These are phyloP conservation scores for Saccharomycopsis hybrid DNA, from an alignment of 1,139 yeast species.

Conservation along the genomic window DNA sequence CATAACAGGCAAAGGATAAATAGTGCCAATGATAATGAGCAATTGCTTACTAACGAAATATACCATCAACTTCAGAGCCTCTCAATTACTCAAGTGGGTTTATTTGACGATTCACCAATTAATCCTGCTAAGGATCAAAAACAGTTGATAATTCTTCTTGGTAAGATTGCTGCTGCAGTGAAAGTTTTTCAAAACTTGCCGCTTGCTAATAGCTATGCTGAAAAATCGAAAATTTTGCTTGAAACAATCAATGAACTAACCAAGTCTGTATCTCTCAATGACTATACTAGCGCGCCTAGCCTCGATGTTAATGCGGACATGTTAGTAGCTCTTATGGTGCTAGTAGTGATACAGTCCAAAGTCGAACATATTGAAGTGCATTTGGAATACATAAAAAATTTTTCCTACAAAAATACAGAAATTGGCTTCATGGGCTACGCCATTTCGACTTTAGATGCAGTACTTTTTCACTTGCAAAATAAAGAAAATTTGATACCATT, in stretches of 20 bases:
- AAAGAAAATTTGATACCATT: conserved; percentile 36
- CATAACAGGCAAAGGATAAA: conserved; percentile 15
- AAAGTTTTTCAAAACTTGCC: conserved; percentile 46
- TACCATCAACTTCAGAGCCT: conserved; percentile 44
- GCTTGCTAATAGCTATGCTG: conserved; percentile 43
- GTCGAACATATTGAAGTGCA: conserved; percentile 57
- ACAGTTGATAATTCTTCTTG: conserved; percentile 31
- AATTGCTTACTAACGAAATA: conserved; percentile 24
- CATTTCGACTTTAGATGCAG: conserved; percentile 79
- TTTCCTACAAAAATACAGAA: conserved; percentile 42
- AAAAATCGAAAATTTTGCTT: conserved; percentile 48
- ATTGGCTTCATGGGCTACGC: conserved; percentile 54
- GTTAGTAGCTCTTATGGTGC: conserved; percentile 61
- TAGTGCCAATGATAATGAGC: conserved; percentile 19
- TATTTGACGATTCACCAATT: conserved; percentile 35
- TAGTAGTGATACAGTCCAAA: conserved; percentile 63
- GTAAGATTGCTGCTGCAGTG: conserved; percentile 47
- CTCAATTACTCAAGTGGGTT: conserved; percentile 68
- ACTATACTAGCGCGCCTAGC: conserved; percentile 22
- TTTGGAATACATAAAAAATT: conserved; percentile 56
- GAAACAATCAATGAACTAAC: conserved; percentile 52
- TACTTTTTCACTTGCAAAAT: conserved; percentile 52
- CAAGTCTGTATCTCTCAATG: conserved; percentile 23
- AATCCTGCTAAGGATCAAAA: conserved; percentile 27
- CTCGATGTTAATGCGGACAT: conserved; percentile 68